These are phyloP conservation scores for Nothopassalora personata DNA, from an alignment of 2,329 filamentous ascomycete species.

Conservation along the genomic window DNA sequence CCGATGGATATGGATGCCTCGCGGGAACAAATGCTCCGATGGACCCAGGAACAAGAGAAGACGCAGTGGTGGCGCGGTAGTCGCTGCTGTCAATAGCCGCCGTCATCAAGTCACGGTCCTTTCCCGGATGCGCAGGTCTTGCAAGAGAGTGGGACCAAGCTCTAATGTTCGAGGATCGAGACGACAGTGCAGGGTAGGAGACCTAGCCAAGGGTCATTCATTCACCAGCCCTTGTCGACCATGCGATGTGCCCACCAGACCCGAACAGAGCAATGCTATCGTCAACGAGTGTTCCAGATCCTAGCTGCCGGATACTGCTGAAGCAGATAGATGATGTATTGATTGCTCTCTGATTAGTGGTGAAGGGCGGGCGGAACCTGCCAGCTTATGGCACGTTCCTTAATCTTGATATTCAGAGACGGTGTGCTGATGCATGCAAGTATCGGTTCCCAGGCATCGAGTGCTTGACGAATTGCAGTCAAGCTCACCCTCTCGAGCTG, in stretches of 20 bases:
- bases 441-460: conserved; percentile 17
- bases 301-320: conserved; percentile 18
- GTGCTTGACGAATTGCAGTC: conserved; percentile 22
- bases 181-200: conserved; percentile 13
- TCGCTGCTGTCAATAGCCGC: conserved; percentile 7
- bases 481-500: conserved; percentile 15
- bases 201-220: conserved; percentile 14
- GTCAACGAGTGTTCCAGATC: conserved; percentile 12
- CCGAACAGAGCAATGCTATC: conserved; percentile 15
- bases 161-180: conserved; percentile 18
- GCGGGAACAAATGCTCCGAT: conserved; percentile 11
- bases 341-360: conserved; percentile 23
- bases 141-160: conserved; percentile 14
- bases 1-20: conserved; percentile 10
- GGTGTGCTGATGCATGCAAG: conserved; percentile 21
- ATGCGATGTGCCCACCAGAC: conserved; percentile 16
- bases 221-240: conserved; percentile 8
- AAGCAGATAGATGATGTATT: conserved; percentile 23
- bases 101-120: conserved; percentile 12
- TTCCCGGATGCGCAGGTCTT: conserved; percentile 9
- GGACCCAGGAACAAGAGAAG: not conserved
- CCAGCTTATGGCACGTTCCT: conserved; percentile 24
- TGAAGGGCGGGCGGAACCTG: conserved; percentile 15
- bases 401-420: conserved; percentile 25
- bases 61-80: not conserved